Percentiles rank a stretch among this genome's conserved stretches.
Conservation (phyloP, 2,329 filamentous ascomycete genomes). For the Monosporascus sp. region DNA sequence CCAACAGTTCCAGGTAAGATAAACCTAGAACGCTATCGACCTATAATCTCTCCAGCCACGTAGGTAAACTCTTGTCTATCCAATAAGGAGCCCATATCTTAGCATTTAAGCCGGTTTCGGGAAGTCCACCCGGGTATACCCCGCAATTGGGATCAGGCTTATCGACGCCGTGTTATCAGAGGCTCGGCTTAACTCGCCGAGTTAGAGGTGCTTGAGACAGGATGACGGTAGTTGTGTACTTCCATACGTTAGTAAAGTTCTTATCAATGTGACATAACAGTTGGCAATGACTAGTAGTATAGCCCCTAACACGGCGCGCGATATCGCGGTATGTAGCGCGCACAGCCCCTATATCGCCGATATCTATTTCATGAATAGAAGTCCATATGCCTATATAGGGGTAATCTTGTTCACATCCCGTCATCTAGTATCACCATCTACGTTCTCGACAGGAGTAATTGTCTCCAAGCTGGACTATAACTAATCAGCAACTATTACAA, state of each 20-base stretch:
- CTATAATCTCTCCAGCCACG: not conserved
- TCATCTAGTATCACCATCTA: not conserved
- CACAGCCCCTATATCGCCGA: not conserved
- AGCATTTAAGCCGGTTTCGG: constrained; percentile 18
- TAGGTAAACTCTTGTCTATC: constrained; percentile 3
- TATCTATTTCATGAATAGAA: not conserved
- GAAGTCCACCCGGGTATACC: constrained; percentile 20
- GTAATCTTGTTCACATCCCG: not conserved
- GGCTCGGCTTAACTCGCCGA: constrained; percentile 1
- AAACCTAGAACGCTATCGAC: not conserved
- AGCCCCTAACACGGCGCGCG: not conserved
- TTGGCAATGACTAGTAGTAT: not conserved
- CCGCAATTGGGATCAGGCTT: constrained; percentile 17
- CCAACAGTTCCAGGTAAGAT: not conserved
- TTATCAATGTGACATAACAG: not conserved
- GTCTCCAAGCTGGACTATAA: not conserved
- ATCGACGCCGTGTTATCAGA: constrained; percentile 9
- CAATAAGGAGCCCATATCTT: constrained; percentile 4
- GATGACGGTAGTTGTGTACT: not conserved
- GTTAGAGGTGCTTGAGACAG: constrained; percentile 3
- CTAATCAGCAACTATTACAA: not conserved
- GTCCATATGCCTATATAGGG: not conserved
- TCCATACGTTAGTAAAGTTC: not conserved
- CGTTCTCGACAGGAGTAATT: not conserved
- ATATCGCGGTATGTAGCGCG: not conserved